These are phyloP conservation scores for Elongisporangium senticosum DNA, from an alignment of 352 stramenopile genomes.

Conservation along the genomic window DNA sequence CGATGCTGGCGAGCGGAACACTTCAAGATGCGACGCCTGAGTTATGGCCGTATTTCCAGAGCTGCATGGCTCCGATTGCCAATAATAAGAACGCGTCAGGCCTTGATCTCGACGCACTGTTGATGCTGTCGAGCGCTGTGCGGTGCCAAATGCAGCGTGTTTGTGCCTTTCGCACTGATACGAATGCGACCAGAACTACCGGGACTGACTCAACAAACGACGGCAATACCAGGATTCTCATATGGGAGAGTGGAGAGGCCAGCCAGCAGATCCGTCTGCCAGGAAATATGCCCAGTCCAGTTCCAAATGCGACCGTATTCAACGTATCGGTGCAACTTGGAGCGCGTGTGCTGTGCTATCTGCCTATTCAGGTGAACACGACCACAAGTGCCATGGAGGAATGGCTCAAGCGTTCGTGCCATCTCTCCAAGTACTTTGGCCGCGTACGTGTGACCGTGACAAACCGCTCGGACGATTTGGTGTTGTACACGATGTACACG, in stretches of 20 bases:
- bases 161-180: conserved; percentile 23
- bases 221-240: conserved; percentile 27
- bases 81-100: neutral
- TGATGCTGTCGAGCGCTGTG: conserved; percentile 42
- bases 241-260: conserved; percentile 38
- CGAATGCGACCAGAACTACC: neutral
- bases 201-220: conserved; percentile 13
- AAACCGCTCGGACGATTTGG: neutral
- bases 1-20: conserved; percentile 6
- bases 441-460: conserved; percentile 20
- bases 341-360: conserved; percentile 28
- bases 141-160: conserved; percentile 46
- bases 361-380: conserved; percentile 22
- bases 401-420: conserved; percentile 27
- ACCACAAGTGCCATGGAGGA: conserved; percentile 22
- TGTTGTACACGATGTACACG: neutral
- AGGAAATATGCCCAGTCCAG: neutral
- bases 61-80: conserved; percentile 19
- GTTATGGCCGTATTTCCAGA: conserved; percentile 25
- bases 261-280: conserved; percentile 10
- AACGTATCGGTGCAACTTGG: conserved; percentile 36
- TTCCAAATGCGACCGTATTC: conserved; percentile 1
- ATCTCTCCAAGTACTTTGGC: conserved; percentile 42
- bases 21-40: conserved; percentile 19
- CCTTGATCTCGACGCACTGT: conserved; percentile 23